Evolutionary conservation across 495 filamentous ascomycete genomes (phyloP).

Genomic region (Echria macrotheca): DNA sequence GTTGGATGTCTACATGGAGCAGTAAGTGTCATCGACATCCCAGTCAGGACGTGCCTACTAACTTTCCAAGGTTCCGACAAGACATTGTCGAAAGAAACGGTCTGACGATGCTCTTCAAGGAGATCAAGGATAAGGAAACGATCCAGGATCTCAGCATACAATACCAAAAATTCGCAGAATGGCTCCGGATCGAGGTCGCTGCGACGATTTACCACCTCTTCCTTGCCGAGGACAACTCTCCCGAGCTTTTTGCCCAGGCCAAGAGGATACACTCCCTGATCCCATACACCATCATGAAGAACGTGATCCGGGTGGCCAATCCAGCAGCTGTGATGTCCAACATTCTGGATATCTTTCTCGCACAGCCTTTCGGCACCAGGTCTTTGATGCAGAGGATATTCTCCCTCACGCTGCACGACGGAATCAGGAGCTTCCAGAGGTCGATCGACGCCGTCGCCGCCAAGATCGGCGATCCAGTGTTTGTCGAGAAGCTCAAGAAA

Average conservation of each 20-base stretch:
- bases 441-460: conserved; percentile 68
- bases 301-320: conserved; percentile 93
- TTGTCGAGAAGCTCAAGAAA: conserved; percentile 75
- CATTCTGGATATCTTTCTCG: conserved; percentile 88
- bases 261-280: conserved; percentile 91
- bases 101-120: conserved; percentile 84
- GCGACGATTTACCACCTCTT: conserved; percentile 97
- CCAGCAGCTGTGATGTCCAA: conserved; percentile 92
- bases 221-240: conserved; percentile 95
- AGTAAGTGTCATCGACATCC: conserved; percentile 66
- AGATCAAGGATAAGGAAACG: conserved; percentile 80
- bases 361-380: conserved; percentile 85
- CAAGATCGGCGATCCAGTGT: conserved; percentile 71
- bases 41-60: background rate
- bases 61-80: conserved; percentile 43
- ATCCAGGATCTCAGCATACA: conserved; percentile 86
- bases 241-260: conserved; percentile 88
- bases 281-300: conserved; percentile 89
- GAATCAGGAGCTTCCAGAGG: conserved; percentile 76
- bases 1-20: conserved; percentile 95
- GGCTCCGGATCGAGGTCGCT: conserved; percentile 94
- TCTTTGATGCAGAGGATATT: conserved; percentile 92
- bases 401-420: conserved; percentile 83
- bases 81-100: conserved; percentile 65
- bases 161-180: conserved; percentile 97